Evolutionary conservation across 768 basidiomycete species (phyloP).

Genomic region (Lactarius indigo): DNA sequence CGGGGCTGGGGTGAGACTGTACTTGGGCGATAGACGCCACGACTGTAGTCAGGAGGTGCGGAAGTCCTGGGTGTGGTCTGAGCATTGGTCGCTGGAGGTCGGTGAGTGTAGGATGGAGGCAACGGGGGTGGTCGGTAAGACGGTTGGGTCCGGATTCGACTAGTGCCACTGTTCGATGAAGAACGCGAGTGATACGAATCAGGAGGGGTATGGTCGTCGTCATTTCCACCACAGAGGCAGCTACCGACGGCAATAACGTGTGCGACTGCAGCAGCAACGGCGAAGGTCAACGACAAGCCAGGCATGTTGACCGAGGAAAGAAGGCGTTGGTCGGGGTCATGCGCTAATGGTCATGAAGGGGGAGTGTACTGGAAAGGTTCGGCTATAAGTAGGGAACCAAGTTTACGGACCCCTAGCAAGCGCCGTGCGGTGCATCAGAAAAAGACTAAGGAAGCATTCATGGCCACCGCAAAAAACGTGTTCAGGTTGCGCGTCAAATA

Average conservation of each 20-base stretch:
- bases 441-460: not conserved
- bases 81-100: no score
- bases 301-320: not conserved
- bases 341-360: not conserved
- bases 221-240: not conserved
- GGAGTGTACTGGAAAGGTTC: not conserved
- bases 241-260: not conserved
- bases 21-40: no score
- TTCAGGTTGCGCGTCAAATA: not conserved
- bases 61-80: not conserved
- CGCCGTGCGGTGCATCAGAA: not conserved
- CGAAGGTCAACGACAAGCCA: not conserved
- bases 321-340: not conserved
- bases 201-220: not conserved
- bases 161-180: not conserved
- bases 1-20: not conserved
- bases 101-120: not conserved
- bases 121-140: not conserved
- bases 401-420: not conserved
- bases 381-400: not conserved
- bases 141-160: not conserved
- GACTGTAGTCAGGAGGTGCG: not conserved
- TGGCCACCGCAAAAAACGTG: not conserved
- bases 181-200: not conserved
- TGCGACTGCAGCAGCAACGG: not conserved